Conservation (phyloP, 208 protist genomes). For the Acanthamoeba sp. region DNA sequence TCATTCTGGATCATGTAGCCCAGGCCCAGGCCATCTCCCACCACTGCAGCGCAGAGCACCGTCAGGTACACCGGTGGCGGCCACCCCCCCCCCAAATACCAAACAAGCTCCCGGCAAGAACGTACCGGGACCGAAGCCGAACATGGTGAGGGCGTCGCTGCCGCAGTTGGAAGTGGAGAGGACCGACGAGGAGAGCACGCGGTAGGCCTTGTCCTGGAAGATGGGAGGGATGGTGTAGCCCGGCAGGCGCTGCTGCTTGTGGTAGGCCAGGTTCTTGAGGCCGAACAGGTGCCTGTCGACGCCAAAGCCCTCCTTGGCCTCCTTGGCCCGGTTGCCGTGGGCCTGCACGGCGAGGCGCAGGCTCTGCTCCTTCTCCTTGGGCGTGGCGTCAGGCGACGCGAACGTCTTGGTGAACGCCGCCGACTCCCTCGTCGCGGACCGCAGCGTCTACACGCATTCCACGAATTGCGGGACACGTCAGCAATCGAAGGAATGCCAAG, state of each 20-base stretch:
- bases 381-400: constrained; percentile 4
- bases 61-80: too few species aligned
- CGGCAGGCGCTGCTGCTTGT: constrained; percentile 52
- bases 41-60: too few species aligned
- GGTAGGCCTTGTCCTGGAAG: constrained; percentile 41
- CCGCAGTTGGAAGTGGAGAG: constrained; percentile 53
- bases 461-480: too few species aligned
- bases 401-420: constrained; percentile 52
- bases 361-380: constrained; percentile 32
- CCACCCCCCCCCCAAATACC: too few species aligned
- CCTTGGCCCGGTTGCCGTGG: background rate
- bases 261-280: constrained; percentile 58
- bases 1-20: too few species aligned
- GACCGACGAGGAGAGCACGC: background rate
- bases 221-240: constrained; percentile 30
- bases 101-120: too few species aligned
- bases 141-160: constrained; percentile 20
- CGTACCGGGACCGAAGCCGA: constrained; percentile 63
- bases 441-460: too few species aligned
- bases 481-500: background rate
- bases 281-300: constrained; percentile 73
- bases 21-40: too few species aligned
- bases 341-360: constrained; percentile 50
- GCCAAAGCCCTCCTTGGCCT: constrained; percentile 64
- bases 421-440: constrained; percentile 51